Percentiles rank a stretch among this genome's conserved stretches.
Conservation (phyloP, 2,329 filamentous ascomycete species). For the Fusarium zealandicum region DNA sequence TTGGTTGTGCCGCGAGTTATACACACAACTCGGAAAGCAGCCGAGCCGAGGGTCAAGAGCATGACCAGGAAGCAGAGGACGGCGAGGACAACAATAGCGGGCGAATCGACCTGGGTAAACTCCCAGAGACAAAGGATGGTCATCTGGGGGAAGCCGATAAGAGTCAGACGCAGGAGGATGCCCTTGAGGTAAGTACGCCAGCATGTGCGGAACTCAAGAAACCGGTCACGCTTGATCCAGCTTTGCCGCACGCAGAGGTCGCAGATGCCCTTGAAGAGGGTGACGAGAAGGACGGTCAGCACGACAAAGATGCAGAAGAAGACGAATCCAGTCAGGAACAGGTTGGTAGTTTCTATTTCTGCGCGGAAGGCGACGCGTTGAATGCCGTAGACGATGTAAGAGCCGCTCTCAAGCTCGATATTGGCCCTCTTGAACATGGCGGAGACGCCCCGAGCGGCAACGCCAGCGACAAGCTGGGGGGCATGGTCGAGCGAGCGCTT, state of each 20-base stretch:
- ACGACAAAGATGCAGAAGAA: conserved; percentile 88
- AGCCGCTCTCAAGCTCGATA: conserved; percentile 61
- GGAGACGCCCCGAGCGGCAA: conserved; percentile 60
- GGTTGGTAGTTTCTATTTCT: conserved; percentile 85
- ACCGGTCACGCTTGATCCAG: conserved; percentile 83
- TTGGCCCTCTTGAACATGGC: conserved; percentile 63
- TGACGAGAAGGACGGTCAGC: conserved; percentile 74
- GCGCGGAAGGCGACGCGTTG: conserved; percentile 89
- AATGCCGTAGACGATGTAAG: conserved; percentile 77
- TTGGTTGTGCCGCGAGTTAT: conserved; percentile 81
- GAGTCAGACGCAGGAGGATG: conserved; percentile 85
- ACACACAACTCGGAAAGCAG: conserved; percentile 85
- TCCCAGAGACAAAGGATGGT: conserved; percentile 92
- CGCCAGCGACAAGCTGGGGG: conserved; percentile 44
- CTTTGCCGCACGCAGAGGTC: conserved; percentile 76
- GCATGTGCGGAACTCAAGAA: conserved; percentile 90
- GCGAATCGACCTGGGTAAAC: conserved; percentile 83
- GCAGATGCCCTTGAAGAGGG: conserved; percentile 79
- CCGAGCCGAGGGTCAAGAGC: conserved; percentile 78
- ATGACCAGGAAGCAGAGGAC: conserved; percentile 88
- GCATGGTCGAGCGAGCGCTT: conserved; percentile 60
- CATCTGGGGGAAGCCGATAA: conserved; percentile 93
- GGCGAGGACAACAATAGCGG: conserved; percentile 83
- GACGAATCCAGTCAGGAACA: conserved; percentile 88
- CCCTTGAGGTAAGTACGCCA: conserved; percentile 94